Evolutionary conservation across 1,284 basidiomycete species (phyloP).

Genomic region (Taiwanofungus camphoratus): DNA sequence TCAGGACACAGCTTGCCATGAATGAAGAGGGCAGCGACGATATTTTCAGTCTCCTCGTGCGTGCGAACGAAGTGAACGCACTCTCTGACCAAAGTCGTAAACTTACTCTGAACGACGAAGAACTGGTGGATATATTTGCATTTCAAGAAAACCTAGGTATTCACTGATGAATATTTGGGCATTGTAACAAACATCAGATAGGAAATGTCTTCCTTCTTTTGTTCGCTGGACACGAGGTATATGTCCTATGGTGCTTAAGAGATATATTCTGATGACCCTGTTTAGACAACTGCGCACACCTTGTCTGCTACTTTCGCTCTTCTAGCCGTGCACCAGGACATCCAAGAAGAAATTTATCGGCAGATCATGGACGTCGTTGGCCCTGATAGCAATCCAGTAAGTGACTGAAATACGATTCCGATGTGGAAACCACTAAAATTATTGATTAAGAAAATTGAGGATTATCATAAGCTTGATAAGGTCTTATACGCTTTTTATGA

Average conservation of each 20-base stretch:
- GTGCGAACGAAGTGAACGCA: slow-evolving; percentile 35
- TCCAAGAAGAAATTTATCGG: slow-evolving; percentile 43
- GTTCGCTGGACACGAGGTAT: slow-evolving; percentile 47
- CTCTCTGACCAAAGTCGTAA: slow-evolving; percentile 34
- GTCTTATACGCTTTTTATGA: slow-evolving; percentile 41
- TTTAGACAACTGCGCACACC: slow-evolving; percentile 45
- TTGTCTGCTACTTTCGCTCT: slow-evolving; percentile 43
- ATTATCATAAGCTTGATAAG: slow-evolving; percentile 40
- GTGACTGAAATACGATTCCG: slow-evolving; percentile 14
- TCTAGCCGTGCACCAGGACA: slow-evolving; percentile 35
- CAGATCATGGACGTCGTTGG: slow-evolving; percentile 40
- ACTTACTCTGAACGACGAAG: slow-evolving; percentile 37
- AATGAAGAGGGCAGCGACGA: slow-evolving; percentile 25
- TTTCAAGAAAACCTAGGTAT: neutral
- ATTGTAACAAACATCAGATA: slow-evolving; percentile 31
- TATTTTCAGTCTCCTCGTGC: slow-evolving; percentile 43
- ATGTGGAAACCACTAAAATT: neutral
- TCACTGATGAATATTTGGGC: too few relatives aligned
- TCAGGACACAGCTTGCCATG: slow-evolving; percentile 19
- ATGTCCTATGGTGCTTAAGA: neutral
- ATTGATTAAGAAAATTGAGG: slow-evolving; percentile 34
- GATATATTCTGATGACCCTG: neutral
- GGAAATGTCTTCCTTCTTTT: slow-evolving; percentile 49
- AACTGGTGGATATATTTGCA: slow-evolving; percentile 33
- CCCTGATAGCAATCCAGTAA: slow-evolving; percentile 34